A percentile compares a stretch with the other conserved stretches of the same genome.
Conservation (phyloP, 148 eudicot genomes). For the Chenopodium formosanum region DNA sequence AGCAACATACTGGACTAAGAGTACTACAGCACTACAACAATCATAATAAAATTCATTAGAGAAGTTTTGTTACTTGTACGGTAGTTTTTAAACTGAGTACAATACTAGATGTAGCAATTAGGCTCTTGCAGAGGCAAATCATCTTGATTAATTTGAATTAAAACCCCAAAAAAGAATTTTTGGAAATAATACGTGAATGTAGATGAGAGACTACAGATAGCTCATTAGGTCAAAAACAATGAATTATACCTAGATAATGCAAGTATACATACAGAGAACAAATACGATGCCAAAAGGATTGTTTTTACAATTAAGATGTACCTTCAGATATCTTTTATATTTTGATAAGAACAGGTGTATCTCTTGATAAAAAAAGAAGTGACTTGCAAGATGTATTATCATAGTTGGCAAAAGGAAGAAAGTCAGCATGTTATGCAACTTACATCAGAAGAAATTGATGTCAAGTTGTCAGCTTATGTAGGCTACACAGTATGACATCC, state of each 20-base stretch:
- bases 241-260: background rate
- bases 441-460: background rate
- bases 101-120: background rate
- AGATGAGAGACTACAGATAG: background rate
- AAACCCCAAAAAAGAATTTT: background rate
- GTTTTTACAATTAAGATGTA: background rate
- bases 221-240: background rate
- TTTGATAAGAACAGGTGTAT: background rate
- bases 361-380: background rate
- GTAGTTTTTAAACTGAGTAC: background rate
- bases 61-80: background rate
- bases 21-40: background rate
- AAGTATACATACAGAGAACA: background rate
- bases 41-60: background rate
- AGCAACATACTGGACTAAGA: background rate
- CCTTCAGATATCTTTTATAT: background rate
- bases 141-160: background rate
- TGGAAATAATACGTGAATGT: background rate
- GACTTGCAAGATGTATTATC: background rate
- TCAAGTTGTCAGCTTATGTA: background rate
- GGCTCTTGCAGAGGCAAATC: background rate
- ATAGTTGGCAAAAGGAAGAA: background rate
- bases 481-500: background rate
- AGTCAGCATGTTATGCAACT: background rate
- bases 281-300: background rate